Base-by-base conservation (phyloP, 305 asterid species). In the Rubia balearica region DNA sequence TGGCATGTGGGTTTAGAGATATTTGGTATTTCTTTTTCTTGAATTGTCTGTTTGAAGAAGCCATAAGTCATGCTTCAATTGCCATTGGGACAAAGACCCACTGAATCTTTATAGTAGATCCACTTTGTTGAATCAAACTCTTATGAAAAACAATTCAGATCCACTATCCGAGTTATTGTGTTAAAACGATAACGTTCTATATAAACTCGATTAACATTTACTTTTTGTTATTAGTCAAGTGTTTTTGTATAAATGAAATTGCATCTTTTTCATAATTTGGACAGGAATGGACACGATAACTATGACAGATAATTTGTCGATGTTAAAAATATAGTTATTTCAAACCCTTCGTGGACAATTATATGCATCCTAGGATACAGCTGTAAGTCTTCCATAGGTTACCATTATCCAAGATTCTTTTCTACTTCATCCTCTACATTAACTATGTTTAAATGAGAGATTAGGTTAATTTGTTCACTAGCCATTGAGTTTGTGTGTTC, bases 81-180 rank as follows among this genome's bases (percentile, higher is more conserved):
- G 46, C 46, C 42, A 63, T 78, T 81, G 33, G 46, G 88, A 84
- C 84, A 78, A 78, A 46, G 89, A 84, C 85, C 76, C 77, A 61
- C 75, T 72, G 76, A 80, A 85, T 89, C 92, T 80, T 70, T 67
- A 45, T 24, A 24, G 30, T 83, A 83, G 88, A 85, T 87, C 75
- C 71, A 8, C 77, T 48, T 65, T 82, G 83, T 75, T 81, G 30
- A 38, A 27, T 61, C 77, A 40, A 51, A 74, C 61, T 70, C 74
- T 40, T 53, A 1, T 9, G 4, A 51, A 51, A 51, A 51, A 51
- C 10, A 8, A 8, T 7, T 9, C 59, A 17, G 0, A 51, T 6
- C 11, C 8, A 1, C 22, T 51, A 4, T 51, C 59, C 22, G 7
- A 51, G 4, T 51, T 17, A 51, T 51, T 8, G 22, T 51, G 8